Evolutionary conservation across 192 early-diverging fungal genomes (phyloP), one percentile per base, ranked within the genome.

Genomic region (Coemansia sp.): DNA sequence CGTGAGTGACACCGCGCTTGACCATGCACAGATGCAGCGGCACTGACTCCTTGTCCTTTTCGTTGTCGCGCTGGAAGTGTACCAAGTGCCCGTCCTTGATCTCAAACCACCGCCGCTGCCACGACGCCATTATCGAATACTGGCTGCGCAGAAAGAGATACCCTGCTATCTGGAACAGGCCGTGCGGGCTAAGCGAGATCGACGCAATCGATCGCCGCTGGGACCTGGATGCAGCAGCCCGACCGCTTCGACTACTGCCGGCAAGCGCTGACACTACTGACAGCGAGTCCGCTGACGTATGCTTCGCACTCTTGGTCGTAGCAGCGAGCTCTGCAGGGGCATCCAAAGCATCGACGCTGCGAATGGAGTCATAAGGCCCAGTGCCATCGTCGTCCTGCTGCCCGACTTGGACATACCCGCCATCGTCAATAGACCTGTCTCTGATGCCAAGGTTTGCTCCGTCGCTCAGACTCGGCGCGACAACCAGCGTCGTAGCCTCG

Each of bases 111-210:
- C 91, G 86, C 22, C 93, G 89, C 62, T 87, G 87, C 93, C 93
- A 95, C 47, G 87, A 89, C 69, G 90, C 86, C 81, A 94, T 78
- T 4, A 95, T 88, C 68, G 91, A 86, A 33, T 89, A 88, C 36
- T 86, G 84, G 66, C 88, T 91, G 66, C 90, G 89, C 75, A 95
- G 89, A 71, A 91, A 95, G 16, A 96, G 72, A 64, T 95, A 95
- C 39, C 95, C 93, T 2, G 84, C 86, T 61, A 91, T 92, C 49
- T 86, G 87, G 20, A 87, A 85, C 22, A 71, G 68, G 10, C 71
- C 71, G 65, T 62, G 81, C 41, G 69, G 75, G 36, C 61, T 85
- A 40, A 72, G 78, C 70, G 70, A 86, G 12, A 84, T 73, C 61
- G 76, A 79, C 6, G 81, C 74, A 29, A 84, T 71, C 34, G 74